Base-by-base conservation (phyloP, 1,284 basidiomycete genomes). In the Naganishia sp. region DNA sequence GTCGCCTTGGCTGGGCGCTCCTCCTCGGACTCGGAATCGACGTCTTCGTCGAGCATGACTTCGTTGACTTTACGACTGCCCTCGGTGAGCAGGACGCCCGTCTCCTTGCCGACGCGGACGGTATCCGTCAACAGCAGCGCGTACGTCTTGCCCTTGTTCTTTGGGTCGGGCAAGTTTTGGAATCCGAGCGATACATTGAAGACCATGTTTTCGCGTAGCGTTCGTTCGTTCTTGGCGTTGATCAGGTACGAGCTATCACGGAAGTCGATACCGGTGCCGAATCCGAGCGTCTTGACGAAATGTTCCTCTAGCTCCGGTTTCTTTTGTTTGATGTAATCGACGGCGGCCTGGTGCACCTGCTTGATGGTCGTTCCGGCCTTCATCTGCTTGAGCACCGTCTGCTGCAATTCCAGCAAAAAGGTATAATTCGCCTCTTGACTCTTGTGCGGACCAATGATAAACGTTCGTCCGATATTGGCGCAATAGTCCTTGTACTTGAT, bases 401-500 rank as follows among this genome's bases (percentile, higher is more conserved):
- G 79, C 76, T 98, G 93, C 15, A 97, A 79, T 32, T 88, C 85
- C 41, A 94, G 79, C 45, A 97, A 82, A 39, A 92, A 82, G 43
- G 85, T 85, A 75, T 96, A 96, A 70, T 91, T 87, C 11, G 84
- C 83, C 81, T 95, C 91, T 88, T 96, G 94, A 69, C 90, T 87
- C 75, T 90, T 88, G 71, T 88, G 88, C 2, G 95, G 94, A 76
- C 95, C 93, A 54, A 98, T 93, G 73, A 97, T 90, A 78, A 95
- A 94, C 3, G 92, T 97, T 51, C 95, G 85, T 11, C 90, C 92
- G 69, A 97, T 85, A 77, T 94, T 95, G 39, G 90, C 87, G 75
- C 92, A 94, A 76, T 98, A 98, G 11, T 88, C 90, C 75, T 90
- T 94, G 81, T 96, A 98, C 41, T 92, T 87, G 79, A 98, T 85